These are phyloP conservation scores for Talaromyces sp. DNA, from an alignment of 2,329 filamentous ascomycete species.

Conservation along the genomic window DNA sequence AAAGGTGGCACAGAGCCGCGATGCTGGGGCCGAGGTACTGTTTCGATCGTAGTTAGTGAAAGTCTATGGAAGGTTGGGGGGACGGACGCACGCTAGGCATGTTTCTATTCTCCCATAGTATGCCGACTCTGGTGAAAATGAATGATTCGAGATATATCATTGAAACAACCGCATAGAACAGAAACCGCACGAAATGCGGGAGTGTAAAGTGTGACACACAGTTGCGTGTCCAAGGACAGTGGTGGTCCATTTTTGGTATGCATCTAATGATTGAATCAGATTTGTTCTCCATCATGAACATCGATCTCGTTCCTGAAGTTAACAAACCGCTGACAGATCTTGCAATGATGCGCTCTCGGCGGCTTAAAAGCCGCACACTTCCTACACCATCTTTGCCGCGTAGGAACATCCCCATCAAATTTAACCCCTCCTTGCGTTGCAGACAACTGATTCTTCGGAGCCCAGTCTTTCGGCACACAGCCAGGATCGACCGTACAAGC, in stretches of 20 bases:
- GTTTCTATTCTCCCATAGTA: slow-evolving; percentile 56
- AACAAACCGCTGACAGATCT: slow-evolving; percentile 57
- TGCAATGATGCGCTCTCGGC: slow-evolving; percentile 64
- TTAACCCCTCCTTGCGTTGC: not conserved
- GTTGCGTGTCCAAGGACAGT: slow-evolving; percentile 66
- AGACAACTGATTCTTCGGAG: slow-evolving; percentile 21
- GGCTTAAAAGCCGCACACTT: slow-evolving; percentile 63
- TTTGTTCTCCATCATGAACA: not conserved
- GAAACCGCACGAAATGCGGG: slow-evolving; percentile 64
- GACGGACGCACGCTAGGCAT: slow-evolving; percentile 54
- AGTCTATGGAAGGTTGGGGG: too few relatives aligned
- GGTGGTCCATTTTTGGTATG: slow-evolving; percentile 66
- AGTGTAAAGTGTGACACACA: slow-evolving; percentile 66
- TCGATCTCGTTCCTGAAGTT: not conserved
- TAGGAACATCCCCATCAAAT: slow-evolving; percentile 20
- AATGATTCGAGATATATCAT: slow-evolving; percentile 58
- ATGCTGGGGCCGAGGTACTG: slow-evolving; percentile 60
- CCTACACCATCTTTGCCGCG: slow-evolving; percentile 56
- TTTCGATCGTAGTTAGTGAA: not conserved
- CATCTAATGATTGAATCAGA: slow-evolving; percentile 44
- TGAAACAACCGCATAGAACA: slow-evolving; percentile 58
- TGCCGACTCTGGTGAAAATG: slow-evolving; percentile 51
- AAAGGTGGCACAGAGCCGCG: slow-evolving; percentile 55
- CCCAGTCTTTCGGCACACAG: slow-evolving; percentile 49
- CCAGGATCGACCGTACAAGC: slow-evolving; percentile 62